phyloP scores from a whole-genome alignment of 108 stramenopile species.

The Pseudonitzschia multiseries region DNA sequence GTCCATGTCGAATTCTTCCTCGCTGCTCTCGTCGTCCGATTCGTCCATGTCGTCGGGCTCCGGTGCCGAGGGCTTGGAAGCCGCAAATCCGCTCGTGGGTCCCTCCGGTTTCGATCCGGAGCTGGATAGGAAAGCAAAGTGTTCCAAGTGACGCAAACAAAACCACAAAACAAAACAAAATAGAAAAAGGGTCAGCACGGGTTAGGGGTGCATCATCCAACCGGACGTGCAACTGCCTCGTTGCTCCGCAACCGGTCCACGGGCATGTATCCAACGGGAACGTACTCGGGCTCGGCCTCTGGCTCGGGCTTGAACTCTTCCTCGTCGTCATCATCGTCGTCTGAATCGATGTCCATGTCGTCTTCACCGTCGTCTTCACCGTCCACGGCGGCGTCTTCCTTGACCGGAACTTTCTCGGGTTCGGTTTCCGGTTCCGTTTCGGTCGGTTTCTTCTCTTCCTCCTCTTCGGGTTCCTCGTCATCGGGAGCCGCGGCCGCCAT shows the following conservation, averaged over 20 bases:
- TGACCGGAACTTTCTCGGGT: neutral
- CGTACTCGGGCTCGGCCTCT: slow-evolving; percentile 28
- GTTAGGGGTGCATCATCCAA: too few relatives aligned
- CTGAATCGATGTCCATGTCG: slow-evolving; percentile 53
- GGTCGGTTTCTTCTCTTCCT: neutral
- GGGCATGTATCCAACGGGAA: too few relatives aligned
- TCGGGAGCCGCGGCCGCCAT: slow-evolving; percentile 25
- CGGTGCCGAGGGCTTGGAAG: slow-evolving; percentile 24
- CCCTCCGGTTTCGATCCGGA: slow-evolving; percentile 15
- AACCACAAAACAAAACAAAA: too few relatives aligned
- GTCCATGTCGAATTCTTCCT: slow-evolving; percentile 80
- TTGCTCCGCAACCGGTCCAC: too few relatives aligned
- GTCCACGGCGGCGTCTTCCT: slow-evolving; percentile 18
- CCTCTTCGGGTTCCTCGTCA: slow-evolving; percentile 22
- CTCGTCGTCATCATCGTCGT: slow-evolving; percentile 47
- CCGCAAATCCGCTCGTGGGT: slow-evolving; percentile 32
- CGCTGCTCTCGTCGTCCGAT: slow-evolving; percentile 47
- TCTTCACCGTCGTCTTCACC: slow-evolving; percentile 49
- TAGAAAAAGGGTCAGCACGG: too few relatives aligned
- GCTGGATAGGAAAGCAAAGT: neutral
- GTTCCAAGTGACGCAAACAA: too few relatives aligned
- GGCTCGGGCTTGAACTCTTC: too few relatives aligned
- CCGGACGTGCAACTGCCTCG: too few relatives aligned
- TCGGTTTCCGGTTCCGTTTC: too few relatives aligned
- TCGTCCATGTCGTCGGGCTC: slow-evolving; percentile 54